Evolutionary conservation across 2,329 filamentous ascomycete genomes (phyloP).

Genomic region (Paracoccidioides brasiliensis): DNA sequence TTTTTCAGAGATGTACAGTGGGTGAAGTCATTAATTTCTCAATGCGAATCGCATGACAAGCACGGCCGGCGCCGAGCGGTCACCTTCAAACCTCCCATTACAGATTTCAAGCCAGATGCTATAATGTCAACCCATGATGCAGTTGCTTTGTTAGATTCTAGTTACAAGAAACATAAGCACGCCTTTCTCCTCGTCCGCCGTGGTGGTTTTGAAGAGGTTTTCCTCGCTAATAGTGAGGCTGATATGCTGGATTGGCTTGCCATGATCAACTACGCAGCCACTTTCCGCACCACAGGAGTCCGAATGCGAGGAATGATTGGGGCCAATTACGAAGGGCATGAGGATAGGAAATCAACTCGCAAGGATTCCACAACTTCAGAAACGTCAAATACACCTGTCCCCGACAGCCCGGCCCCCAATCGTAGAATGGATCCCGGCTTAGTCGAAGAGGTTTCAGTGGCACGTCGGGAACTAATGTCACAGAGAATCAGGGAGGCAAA

Average conservation of each 20-base stretch:
- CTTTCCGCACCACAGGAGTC: slow-evolving; percentile 83
- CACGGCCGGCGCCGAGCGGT: slow-evolving; percentile 64
- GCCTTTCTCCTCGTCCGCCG: slow-evolving; percentile 84
- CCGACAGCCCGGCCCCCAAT: slow-evolving; percentile 55
- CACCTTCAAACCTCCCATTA: slow-evolving; percentile 78
- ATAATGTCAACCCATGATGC: slow-evolving; percentile 89
- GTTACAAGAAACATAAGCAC: slow-evolving; percentile 87
- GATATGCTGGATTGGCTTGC: slow-evolving; percentile 96
- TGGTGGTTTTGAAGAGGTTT: slow-evolving; percentile 74
- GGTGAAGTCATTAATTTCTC: slow-evolving; percentile 81
- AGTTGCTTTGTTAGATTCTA: slow-evolving; percentile 72
- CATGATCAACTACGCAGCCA: slow-evolving; percentile 90
- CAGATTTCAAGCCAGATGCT: slow-evolving; percentile 86
- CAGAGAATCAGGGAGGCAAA: slow-evolving; percentile 74
- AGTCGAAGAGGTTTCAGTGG: slow-evolving; percentile 71
- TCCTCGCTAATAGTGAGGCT: slow-evolving; percentile 76
- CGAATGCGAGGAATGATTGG: slow-evolving; percentile 79
- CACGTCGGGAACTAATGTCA: slow-evolving; percentile 68
- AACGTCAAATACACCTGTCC: slow-evolving; percentile 51
- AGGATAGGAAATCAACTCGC: slow-evolving; percentile 51
- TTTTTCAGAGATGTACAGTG: slow-evolving; percentile 89
- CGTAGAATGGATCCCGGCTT: slow-evolving; percentile 68
- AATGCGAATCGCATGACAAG: slow-evolving; percentile 72
- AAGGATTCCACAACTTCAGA: slow-evolving; percentile 45
- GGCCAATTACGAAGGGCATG: slow-evolving; percentile 60